Percentiles rank a stretch among this genome's conserved stretches.
These are phyloP conservation scores for Pythium phragmiticola DNA, from an alignment of 352 stramenopile species.

Conservation along the genomic window DNA sequence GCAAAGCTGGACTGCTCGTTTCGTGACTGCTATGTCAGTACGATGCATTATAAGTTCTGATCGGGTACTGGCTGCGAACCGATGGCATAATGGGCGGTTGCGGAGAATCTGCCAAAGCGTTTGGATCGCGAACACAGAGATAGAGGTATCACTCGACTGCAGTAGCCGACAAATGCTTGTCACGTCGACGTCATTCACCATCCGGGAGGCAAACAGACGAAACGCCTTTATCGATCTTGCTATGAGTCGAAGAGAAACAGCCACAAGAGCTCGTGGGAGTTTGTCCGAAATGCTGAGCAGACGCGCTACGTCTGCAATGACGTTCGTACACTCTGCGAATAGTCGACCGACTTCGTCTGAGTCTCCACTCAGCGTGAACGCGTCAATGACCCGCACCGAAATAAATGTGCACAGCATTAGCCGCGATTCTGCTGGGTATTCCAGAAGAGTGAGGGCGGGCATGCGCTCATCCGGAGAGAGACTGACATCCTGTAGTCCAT, in stretches of 20 bases:
- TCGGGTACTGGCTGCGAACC: neutral
- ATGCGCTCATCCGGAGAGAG: neutral
- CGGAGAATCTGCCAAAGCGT: conserved; percentile 14
- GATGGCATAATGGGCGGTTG: conserved; percentile 11
- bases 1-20: neutral
- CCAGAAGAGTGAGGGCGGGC: neutral
- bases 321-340: neutral
- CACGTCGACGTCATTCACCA: neutral
- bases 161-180: conserved; percentile 5
- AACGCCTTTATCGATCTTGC: neutral
- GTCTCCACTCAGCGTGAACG: neutral
- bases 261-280: neutral
- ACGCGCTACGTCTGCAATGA: conserved; percentile 7
- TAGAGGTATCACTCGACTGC: neutral
- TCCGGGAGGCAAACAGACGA: conserved; percentile 3
- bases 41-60: neutral
- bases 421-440: neutral
- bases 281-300: neutral
- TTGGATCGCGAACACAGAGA: conserved; percentile 2
- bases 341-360: neutral
- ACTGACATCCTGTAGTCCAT: neutral
- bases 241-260: neutral
- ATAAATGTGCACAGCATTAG: neutral
- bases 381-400: neutral
- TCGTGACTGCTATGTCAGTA: neutral